phyloP scores from a whole-genome alignment of 495 filamentous ascomycete genomes.

The Talaromyces thailandensis region DNA sequence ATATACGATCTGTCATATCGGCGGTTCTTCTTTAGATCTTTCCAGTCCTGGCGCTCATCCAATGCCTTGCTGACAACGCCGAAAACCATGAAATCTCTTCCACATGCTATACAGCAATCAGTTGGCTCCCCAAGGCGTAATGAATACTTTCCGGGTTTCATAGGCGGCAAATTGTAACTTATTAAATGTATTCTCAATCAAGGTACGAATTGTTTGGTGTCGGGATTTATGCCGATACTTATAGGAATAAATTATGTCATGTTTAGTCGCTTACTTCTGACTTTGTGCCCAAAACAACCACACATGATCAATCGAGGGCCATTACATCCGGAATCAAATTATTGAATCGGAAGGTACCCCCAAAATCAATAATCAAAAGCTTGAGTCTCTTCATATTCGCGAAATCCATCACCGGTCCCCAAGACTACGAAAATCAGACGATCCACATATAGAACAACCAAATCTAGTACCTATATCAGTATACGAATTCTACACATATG shows the following conservation, averaged over 20 bases:
- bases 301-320: too few relatives aligned
- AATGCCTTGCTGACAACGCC: neutral
- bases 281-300: neutral
- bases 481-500: too few relatives aligned
- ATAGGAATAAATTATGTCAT: neutral
- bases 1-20: neutral
- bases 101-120: slow-evolving; percentile 2
- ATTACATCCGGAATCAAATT: too few relatives aligned
- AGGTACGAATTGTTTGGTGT: too few relatives aligned
- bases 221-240: too few relatives aligned
- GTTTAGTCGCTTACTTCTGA: neutral
- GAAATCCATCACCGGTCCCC: too few relatives aligned
- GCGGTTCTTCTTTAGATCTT: neutral
- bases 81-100: neutral
- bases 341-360: too few relatives aligned
- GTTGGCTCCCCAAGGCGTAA: neutral
- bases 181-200: neutral
- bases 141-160: neutral
- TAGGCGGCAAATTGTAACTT: neutral
- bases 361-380: too few relatives aligned
- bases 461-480: too few relatives aligned
- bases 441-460: too few relatives aligned
- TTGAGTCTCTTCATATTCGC: too few relatives aligned
- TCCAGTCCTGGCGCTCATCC: slow-evolving; percentile 1
- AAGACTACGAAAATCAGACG: too few relatives aligned